Base-by-base conservation (phyloP, 306 rosid genomes). In the Lathyrus tuberosus region DNA sequence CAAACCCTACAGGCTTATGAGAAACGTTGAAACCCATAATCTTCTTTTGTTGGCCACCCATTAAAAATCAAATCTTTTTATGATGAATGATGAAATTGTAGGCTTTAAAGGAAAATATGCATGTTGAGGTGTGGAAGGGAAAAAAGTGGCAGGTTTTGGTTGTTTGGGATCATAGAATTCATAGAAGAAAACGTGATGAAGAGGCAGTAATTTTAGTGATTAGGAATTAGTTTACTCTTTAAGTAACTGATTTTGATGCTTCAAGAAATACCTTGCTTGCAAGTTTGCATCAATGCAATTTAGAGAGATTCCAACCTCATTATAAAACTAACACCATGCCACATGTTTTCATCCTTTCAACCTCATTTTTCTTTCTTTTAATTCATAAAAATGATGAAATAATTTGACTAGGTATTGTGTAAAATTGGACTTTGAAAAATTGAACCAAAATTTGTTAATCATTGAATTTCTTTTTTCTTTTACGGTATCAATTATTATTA, bases 181-280 rank as follows among this genome's bases (percentile, higher is more conserved):
- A 33, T 28, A 17, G 51, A 62, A 43, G 42, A 58, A 73, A 65
- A 37, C 49, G 56, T 73, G 57, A 62, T 42, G 8, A 53, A 67
- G 38, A 62, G 48, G 49, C 22, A 43, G 76, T 57, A 52, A 82
- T 48, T 62, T 53, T 71, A 12, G 69, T 71, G 48, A 71, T 79
- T 67, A 16, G 46, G 69, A 72, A 48, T 47, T 61, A 43, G 57
- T 71, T 62, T 69, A 52, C 11, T 67, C 41, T 53, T 14, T 24
- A 53, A 82, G 80, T 81, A 67, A 78, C 33, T 67, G 51, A 59
- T 71, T 17, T 15, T 53, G 76, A 62, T 68, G 61, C 57, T 48
- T 73, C 3, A 8, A 22, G 67, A 47, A 53, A 70, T 81, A 76
- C 87, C 10, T 84, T 87, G 79, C 88, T 84, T 87, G 88, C 65